Percentiles rank a stretch among this genome's conserved stretches.
Evolutionary conservation across 164 flowering plant species (phyloP).

Genomic region (Aristolochia contorta): DNA sequence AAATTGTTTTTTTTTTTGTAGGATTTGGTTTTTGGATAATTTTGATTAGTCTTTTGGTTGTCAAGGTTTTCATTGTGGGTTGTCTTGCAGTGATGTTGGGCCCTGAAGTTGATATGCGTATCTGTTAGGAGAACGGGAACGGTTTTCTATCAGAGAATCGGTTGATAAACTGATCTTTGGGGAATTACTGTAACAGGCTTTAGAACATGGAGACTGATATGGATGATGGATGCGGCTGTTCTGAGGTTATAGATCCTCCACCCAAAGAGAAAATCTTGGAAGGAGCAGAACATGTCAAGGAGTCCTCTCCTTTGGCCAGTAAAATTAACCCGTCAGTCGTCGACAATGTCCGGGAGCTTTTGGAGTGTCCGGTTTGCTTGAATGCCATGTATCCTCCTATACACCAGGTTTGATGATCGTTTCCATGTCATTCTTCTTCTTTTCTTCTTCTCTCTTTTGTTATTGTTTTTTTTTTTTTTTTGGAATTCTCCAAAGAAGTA

Average conservation of each 20-base stretch:
- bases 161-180: background rate
- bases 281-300: background rate
- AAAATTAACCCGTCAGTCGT: conserved; percentile 50
- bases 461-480: background rate
- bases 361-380: conserved; percentile 94
- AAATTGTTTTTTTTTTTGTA: too few relatives aligned
- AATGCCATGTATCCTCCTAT: conserved; percentile 97
- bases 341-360: conserved; percentile 64
- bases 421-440: too few relatives aligned
- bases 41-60: too few relatives aligned
- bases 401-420: conserved; percentile 64
- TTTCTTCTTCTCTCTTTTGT: too few relatives aligned
- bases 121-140: too few relatives aligned
- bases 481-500: background rate
- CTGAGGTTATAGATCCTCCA: background rate
- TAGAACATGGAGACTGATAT: background rate
- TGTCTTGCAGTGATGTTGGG: too few relatives aligned
- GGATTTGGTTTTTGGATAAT: too few relatives aligned
- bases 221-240: background rate
- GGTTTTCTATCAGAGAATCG: too few relatives aligned
- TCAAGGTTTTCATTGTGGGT: too few relatives aligned
- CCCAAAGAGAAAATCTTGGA: background rate
- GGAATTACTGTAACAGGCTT: background rate
- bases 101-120: too few relatives aligned
- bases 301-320: conserved; percentile 1